Conservation (phyloP, 2,329 filamentous ascomycete species). For the Ciborinia camelliae region DNA sequence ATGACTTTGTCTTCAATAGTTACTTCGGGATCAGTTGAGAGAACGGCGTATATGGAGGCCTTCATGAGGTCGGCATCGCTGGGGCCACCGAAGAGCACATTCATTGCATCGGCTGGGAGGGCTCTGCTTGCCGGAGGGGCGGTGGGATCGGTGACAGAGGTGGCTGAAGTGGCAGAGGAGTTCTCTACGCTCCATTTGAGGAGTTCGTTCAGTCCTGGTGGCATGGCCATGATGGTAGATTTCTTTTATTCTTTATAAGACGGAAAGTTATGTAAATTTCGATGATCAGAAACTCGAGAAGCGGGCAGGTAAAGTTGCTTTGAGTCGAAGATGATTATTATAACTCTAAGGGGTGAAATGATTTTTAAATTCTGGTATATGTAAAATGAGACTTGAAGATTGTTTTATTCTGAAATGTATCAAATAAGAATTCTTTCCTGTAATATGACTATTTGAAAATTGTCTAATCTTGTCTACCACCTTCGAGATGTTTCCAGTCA, state of each 20-base stretch:
- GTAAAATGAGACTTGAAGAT: background rate
- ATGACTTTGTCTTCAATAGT: conserved; percentile 72
- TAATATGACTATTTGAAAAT: background rate
- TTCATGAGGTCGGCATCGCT: conserved; percentile 92
- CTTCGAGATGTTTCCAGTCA: conserved; percentile 13
- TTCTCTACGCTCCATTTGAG: conserved; percentile 53
- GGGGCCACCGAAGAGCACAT: conserved; percentile 74
- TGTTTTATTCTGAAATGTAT: background rate
- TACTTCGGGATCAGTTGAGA: conserved; percentile 56
- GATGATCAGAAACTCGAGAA: background rate
- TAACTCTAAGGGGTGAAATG: background rate
- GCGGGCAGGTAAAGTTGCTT: background rate
- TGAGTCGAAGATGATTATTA: background rate
- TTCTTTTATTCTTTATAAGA: background rate
- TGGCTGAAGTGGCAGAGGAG: conserved; percentile 47
- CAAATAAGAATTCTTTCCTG: background rate
- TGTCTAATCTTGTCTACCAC: background rate
- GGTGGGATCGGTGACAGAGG: conserved; percentile 31
- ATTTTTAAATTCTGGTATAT: background rate
- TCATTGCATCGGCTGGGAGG: conserved; percentile 68
- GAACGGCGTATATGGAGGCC: conserved; percentile 74
- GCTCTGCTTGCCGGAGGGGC: conserved; percentile 35
- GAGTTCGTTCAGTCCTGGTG: conserved; percentile 37
- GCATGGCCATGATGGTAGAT: conserved; percentile 25
- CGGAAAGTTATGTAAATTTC: background rate